These are phyloP conservation scores for Tirmania nivea DNA, from an alignment of 495 filamentous ascomycete species.

Conservation along the genomic window DNA sequence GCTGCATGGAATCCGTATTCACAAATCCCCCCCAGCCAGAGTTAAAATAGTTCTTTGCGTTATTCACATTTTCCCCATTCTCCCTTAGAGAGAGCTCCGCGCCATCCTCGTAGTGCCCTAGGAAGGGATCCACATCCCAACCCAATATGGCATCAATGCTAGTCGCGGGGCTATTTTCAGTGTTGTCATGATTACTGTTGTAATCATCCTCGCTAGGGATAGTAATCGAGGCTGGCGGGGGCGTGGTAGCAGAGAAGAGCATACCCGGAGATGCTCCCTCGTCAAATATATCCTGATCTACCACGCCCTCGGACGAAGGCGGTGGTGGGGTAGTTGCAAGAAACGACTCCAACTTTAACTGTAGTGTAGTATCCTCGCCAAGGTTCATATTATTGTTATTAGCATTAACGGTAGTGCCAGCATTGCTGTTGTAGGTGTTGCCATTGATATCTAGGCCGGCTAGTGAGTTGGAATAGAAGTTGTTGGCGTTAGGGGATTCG, in stretches of 20 bases:
- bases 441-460: background rate
- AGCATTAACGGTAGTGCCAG: background rate
- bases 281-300: constrained; percentile 5
- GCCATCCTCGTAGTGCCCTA: constrained; percentile 14
- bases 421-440: background rate
- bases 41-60: background rate
- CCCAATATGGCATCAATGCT: background rate
- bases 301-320: constrained; percentile 8
- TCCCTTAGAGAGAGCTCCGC: background rate
- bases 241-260: constrained; percentile 9
- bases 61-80: background rate
- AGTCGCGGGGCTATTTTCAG: background rate
- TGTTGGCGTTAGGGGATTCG: background rate
- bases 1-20: background rate
- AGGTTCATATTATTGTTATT: background rate
- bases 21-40: background rate
- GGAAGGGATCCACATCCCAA: constrained; percentile 14
- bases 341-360: constrained; percentile 18
- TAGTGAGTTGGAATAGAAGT: background rate
- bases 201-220: constrained; percentile 10
- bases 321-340: constrained; percentile 16
- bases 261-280: constrained; percentile 4
- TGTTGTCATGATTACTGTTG: background rate
- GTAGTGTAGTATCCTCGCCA: constrained; percentile 13
- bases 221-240: constrained; percentile 12